phyloP scores from a whole-genome alignment of 192 early-diverging fungal genomes.

The Polychytrium aggregatum region DNA sequence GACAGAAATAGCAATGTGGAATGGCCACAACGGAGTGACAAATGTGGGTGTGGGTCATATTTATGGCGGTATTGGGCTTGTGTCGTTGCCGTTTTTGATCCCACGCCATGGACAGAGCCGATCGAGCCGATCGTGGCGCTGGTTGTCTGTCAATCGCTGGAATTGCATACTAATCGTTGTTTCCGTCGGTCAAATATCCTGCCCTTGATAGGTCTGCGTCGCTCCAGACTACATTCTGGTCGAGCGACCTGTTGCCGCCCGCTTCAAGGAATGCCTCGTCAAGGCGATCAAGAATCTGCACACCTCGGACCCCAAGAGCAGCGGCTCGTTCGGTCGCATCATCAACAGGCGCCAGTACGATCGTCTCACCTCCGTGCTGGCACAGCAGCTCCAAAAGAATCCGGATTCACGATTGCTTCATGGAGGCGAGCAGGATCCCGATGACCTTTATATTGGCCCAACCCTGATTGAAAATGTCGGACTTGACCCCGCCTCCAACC shows the following conservation, averaged over 20 bases:
- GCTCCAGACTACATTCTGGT: conserved; percentile 77
- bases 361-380: conserved; percentile 48
- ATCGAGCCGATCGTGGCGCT: too few relatives aligned
- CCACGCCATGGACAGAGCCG: too few relatives aligned
- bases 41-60: too few relatives aligned
- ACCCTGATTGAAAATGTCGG: conserved; percentile 68
- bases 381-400: conserved; percentile 19
- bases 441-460: conserved; percentile 66
- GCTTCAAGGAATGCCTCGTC: conserved; percentile 46
- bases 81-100: too few relatives aligned
- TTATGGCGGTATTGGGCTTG: too few relatives aligned
- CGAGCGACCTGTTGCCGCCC: conserved; percentile 40
- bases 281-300: conserved; percentile 14
- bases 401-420: conserved; percentile 25
- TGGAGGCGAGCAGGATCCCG: conserved; percentile 43
- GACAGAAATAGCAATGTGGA: too few relatives aligned
- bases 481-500: conserved; percentile 21
- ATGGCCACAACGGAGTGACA: too few relatives aligned
- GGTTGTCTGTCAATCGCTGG: too few relatives aligned
- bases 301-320: conserved; percentile 27
- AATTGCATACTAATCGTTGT: too few relatives aligned
- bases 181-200: too few relatives aligned
- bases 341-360: conserved; percentile 59
- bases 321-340: conserved; percentile 56
- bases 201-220: conserved; percentile 76